Evolutionary conservation across 768 basidiomycete genomes (phyloP).

Genomic region (Mycena rebaudengoi): DNA sequence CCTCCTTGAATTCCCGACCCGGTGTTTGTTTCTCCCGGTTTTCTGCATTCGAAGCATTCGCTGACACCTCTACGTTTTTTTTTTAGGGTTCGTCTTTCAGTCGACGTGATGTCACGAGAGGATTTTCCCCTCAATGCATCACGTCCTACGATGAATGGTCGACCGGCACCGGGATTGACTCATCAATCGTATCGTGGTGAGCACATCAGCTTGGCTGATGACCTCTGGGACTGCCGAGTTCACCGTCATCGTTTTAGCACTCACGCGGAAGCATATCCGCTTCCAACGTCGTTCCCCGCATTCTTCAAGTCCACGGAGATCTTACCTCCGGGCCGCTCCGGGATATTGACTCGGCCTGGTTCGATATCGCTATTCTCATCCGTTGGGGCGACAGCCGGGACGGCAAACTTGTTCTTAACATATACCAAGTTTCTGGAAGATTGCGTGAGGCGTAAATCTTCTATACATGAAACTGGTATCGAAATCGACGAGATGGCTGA

Average conservation of each 20-base stretch:
- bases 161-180: constrained; percentile 35
- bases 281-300: constrained; percentile 67
- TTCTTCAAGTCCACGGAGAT: constrained; percentile 42
- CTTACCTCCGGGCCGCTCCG: background rate
- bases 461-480: background rate
- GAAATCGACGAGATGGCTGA: background rate
- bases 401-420: background rate
- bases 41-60: background rate
- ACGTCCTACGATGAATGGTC: constrained; percentile 51
- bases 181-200: constrained; percentile 50
- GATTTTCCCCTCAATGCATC: constrained; percentile 53
- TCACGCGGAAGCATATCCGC: constrained; percentile 50
- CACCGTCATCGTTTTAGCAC: background rate
- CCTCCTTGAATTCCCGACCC: constrained; percentile 38
- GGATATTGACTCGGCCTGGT: no score
- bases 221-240: background rate
- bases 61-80: background rate
- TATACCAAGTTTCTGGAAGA: background rate
- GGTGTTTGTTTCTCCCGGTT: constrained; percentile 1
- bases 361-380: background rate
- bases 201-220: background rate
- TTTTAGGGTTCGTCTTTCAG: constrained; percentile 38
- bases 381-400: background rate
- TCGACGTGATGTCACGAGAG: constrained; percentile 66
- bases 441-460: background rate